Conservation (phyloP, 495 filamentous ascomycete genomes). For the Cryomyces antarcticus region DNA sequence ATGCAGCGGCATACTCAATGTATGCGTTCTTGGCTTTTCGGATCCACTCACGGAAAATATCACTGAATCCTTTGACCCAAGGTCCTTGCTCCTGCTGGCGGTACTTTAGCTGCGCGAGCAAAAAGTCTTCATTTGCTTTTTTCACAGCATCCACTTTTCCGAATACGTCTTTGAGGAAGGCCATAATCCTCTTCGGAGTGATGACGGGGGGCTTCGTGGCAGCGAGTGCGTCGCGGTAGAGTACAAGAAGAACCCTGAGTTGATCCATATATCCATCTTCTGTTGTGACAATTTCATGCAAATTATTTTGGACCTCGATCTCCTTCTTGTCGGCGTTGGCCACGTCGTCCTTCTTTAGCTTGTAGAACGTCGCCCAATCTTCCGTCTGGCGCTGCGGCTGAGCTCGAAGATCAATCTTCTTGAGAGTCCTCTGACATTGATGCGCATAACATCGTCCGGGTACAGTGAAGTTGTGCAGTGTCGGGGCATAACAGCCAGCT, state of each 20-base stretch:
- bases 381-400: slow-evolving; percentile 47
- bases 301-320: slow-evolving; percentile 75
- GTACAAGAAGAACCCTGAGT: slow-evolving; percentile 57
- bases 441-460: slow-evolving; percentile 78
- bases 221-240: slow-evolving; percentile 71
- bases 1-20: slow-evolving; percentile 78
- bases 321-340: slow-evolving; percentile 62
- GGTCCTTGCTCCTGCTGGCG: slow-evolving; percentile 93
- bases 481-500: slow-evolving; percentile 73
- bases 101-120: slow-evolving; percentile 93
- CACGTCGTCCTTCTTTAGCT: slow-evolving; percentile 54
- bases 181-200: slow-evolving; percentile 43
- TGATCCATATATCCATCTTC: slow-evolving; percentile 83
- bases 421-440: slow-evolving; percentile 82
- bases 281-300: slow-evolving; percentile 89
- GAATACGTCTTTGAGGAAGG: slow-evolving; percentile 73
- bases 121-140: slow-evolving; percentile 76
- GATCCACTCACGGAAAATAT: slow-evolving; percentile 98
- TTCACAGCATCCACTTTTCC: slow-evolving; percentile 78
- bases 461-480: slow-evolving; percentile 52
- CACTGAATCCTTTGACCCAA: slow-evolving; percentile 83
- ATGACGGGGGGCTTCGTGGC: slow-evolving; percentile 65
- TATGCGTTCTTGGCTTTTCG: slow-evolving; percentile 77
- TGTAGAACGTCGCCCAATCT: slow-evolving; percentile 88
- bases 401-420: slow-evolving; percentile 71